These are phyloP conservation scores for Dactylonectria macrodidyma DNA, from an alignment of 2,329 filamentous ascomycete genomes.

Conservation along the genomic window DNA sequence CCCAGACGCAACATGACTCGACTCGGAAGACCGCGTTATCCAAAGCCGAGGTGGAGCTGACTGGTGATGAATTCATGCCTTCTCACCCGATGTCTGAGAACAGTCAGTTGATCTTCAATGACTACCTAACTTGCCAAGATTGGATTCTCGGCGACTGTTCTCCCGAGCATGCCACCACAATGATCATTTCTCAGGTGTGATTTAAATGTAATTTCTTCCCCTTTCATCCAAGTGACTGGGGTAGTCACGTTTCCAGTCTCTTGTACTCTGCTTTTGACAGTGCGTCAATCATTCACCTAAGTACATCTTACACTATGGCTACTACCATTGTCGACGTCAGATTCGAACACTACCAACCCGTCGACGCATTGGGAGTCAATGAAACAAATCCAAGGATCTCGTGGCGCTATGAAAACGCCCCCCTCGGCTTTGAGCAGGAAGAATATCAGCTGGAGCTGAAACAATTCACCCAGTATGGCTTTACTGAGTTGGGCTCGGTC, in stretches of 20 bases:
- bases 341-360: constrained; percentile 37
- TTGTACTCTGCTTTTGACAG: neutral
- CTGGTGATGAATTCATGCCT: neutral
- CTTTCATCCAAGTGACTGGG: neutral
- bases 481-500: neutral
- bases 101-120: neutral
- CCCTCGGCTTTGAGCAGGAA: constrained; percentile 33
- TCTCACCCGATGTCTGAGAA: neutral
- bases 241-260: neutral
- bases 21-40: neutral
- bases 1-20: neutral
- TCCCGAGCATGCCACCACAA: neutral
- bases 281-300: neutral
- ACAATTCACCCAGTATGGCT: neutral
- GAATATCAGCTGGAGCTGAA: constrained; percentile 32
- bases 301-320: neutral
- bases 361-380: constrained; percentile 36
- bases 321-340: constrained; percentile 26
- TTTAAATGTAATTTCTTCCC: neutral
- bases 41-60: neutral
- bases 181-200: neutral
- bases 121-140: neutral
- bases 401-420: constrained; percentile 36
- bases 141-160: neutral
- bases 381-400: constrained; percentile 38